Base-by-base conservation (phyloP, 1,284 basidiomycete genomes). In the Ustilago loliicola region DNA sequence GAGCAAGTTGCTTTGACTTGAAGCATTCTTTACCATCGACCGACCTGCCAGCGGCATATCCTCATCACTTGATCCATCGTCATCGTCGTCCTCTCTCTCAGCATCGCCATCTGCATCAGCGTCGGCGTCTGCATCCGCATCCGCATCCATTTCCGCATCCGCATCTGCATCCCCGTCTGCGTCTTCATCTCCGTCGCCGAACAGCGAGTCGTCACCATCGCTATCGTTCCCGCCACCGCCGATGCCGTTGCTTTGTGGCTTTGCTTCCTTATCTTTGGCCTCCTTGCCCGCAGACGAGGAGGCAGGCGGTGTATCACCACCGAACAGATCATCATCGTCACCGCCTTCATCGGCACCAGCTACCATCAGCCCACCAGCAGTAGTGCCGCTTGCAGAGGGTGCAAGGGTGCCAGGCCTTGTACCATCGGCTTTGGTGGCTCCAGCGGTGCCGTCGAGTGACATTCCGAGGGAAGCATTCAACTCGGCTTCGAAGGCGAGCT, bases 1-100 rank as follows among this genome's bases (percentile, higher is more conserved):
- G 0, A 71, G 23, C 7, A 61, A 23, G 11, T 19, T 42, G 50
- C 72, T 78, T 17, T 71, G 53, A 17, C 62, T 47, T 8, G 66
- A 69, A 38, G 62, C 25, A 17, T 50, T 68, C 29, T 66, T 77
- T 30, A 54, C 66, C 74, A 72, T 67, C 17, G 70, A 21, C 47
- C 77, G 54, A 6, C 71, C 72, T 0, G 72, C 72, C 9, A 80
- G 64, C 4, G 78, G 80, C 72, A 76, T 66, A 42, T 78, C 77
- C n/a, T 79, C 74, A 32, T 79, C 76, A n/a, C 71, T 71, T 8
- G 66, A 76, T 19, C 87, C 87, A 81, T 74, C 61, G 0, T 77
- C 87, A 65, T 90, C 89, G 10, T 78, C 80, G 10, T 85, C 61
- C 9, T 65, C 59, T 30, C 45, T 64, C 13, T 68, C 65, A 11